A percentile compares a stretch with the other conserved stretches of the same genome.
Conservation (phyloP, 1,284 basidiomycete species). For the Ustilago xerochloae region DNA sequence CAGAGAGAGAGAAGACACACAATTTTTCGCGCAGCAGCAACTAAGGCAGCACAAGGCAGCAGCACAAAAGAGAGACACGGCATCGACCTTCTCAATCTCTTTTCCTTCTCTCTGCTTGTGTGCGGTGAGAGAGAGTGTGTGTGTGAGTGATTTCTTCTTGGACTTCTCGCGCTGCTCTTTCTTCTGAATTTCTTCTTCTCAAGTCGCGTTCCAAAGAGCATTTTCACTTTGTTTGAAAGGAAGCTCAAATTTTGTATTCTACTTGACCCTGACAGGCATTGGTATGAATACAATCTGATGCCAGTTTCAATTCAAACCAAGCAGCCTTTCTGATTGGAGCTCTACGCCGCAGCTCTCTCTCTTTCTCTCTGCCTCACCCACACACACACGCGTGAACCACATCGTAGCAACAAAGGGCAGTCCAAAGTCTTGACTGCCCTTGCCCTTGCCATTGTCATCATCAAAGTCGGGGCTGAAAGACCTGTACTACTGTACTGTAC, state of each 20-base stretch:
- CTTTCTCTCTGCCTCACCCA: background rate
- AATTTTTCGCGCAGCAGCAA: conserved; percentile 42
- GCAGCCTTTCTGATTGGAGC: conserved; percentile 9
- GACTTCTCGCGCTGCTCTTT: conserved; percentile 4
- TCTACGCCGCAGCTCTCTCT: conserved; percentile 12
- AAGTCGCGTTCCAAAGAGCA: conserved; percentile 2
- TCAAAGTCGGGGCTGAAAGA: too few relatives aligned
- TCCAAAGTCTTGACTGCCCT: background rate
- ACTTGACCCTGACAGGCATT: background rate
- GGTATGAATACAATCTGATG: background rate
- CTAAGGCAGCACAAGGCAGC: background rate
- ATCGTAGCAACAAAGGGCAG: conserved; percentile 1
- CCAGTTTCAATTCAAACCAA: background rate
- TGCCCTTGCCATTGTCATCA: background rate
- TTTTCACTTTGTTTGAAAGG: background rate
- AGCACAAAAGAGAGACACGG: background rate
- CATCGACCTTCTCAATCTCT: background rate
- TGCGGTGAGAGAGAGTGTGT: background rate
- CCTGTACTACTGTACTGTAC: too few relatives aligned
- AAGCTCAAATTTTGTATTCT: background rate
- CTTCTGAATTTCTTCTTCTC: background rate
- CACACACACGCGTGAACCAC: conserved; percentile 2
- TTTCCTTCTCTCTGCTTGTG: background rate
- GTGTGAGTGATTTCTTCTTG: conserved; percentile 3
- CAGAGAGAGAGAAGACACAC: too few relatives aligned